Base-by-base conservation (phyloP, 208 protist genomes). In the Wallacemonas rigidus region DNA sequence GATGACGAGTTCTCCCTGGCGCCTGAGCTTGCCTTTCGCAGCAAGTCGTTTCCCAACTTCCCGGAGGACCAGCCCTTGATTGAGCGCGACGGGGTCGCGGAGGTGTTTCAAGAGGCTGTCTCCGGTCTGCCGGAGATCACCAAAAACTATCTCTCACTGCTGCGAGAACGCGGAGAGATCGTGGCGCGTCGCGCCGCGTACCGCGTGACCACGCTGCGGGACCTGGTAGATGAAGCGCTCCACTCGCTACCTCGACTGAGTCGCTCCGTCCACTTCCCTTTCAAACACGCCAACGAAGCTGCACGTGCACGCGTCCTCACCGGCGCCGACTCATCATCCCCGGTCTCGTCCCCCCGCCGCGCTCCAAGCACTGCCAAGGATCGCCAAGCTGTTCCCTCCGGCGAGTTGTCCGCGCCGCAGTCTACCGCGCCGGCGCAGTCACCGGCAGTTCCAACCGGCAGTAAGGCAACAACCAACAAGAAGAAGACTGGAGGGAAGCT, bases 201-300 rank as follows among this genome's bases (percentile, higher is more conserved):
- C 63, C 58, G 54, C 17, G 53, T 72, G 11, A 26, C 67, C 3
- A 48, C 60, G 8, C 41, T 72, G 15, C 56, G 54, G 35, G 48
- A 58, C 9, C 74, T 83, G 41, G 70, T 83, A 2, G 44, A 62
- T n/a, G 57, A 61, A 14, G 72, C 70, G 5, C 40, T 82, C n/a
- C 38, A 67, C 6, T 9, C 44, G 26, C 65, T 87, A 43, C 79
- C 82, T 0, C 82, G 57, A 2, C 76, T 87, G 39, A 87, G 75
- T 56, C 48, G 45, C 43, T 57, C 72, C 54, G 76, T 82, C 1
- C 82, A 87, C 75, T 87, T 87, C 41, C 82, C 82, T 9, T 79
- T 79, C 56, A 60, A 41, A 4, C n/a, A 50, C 12, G 64, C 50
- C 36, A 50, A 65, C 15, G 45, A 69, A 14, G 40, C 38, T 15